Evolutionary conservation across 139 green algal genomes (phyloP).

Genomic region (Auxenochlorella pyrenoidosa): DNA sequence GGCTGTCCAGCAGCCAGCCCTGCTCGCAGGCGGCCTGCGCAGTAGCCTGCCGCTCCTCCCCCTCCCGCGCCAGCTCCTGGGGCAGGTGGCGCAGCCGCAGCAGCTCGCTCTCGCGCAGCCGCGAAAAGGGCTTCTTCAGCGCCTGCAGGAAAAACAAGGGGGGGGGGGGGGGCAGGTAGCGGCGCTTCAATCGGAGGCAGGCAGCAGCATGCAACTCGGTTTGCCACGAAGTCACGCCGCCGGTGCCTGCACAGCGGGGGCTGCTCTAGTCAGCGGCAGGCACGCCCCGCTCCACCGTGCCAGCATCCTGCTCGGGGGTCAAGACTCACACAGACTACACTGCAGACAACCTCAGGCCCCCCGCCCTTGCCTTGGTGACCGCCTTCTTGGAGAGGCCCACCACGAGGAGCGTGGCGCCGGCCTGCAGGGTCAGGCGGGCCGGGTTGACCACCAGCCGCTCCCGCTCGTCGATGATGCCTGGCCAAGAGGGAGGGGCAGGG

Average conservation of each 20-base stretch:
- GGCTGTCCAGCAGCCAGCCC: slow-evolving; percentile 9
- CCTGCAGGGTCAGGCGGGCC: neutral
- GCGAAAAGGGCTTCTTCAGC: slow-evolving; percentile 51
- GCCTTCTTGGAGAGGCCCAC: slow-evolving; percentile 30
- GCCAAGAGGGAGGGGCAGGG: too few species aligned
- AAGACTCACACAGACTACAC: too few species aligned
- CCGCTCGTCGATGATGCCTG: slow-evolving; percentile 38
- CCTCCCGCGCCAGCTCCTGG: slow-evolving; percentile 2
- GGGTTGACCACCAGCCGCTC: slow-evolving; percentile 42
- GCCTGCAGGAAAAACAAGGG: neutral
- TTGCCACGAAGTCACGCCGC: too few species aligned
- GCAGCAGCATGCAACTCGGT: neutral
- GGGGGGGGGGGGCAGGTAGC: too few species aligned
- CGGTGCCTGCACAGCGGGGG: too few species aligned
- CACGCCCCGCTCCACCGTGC: too few species aligned
- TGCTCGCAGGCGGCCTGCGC: neutral
- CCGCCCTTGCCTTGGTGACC: slow-evolving; percentile 1
- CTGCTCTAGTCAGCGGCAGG: too few species aligned
- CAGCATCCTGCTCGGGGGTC: too few species aligned
- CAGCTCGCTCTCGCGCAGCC: slow-evolving; percentile 17
- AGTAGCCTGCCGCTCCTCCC: neutral
- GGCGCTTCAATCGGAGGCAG: too few species aligned
- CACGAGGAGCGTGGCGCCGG: slow-evolving; percentile 31
- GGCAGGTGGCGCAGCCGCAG: slow-evolving; percentile 8
- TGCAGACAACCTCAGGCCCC: too few species aligned